Conservation (phyloP, 441 rosid species). For the Pelargonium citronellum region DNA sequence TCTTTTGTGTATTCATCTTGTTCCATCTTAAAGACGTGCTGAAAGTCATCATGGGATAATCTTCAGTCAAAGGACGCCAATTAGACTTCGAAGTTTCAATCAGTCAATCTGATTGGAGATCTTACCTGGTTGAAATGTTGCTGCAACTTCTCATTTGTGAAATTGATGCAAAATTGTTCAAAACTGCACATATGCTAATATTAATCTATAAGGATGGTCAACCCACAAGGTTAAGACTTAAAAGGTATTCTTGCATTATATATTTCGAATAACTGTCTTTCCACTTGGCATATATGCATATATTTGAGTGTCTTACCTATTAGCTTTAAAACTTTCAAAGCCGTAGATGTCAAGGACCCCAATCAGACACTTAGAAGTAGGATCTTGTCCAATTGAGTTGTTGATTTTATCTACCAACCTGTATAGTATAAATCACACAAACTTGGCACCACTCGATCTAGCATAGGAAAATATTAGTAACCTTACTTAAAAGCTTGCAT, state of each 20-base stretch:
- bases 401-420: conserved; percentile 81
- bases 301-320: conserved; percentile 47
- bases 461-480: conserved; percentile 5
- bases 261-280: not conserved
- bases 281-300: not conserved
- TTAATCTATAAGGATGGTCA: conserved; percentile 14
- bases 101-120: conserved; percentile 16
- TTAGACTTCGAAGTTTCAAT: conserved; percentile 8
- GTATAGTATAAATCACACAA: conserved; percentile 21
- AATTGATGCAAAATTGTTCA: conserved; percentile 97
- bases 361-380: conserved; percentile 58
- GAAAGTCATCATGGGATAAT: conserved; percentile 28
- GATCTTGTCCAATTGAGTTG: conserved; percentile 74
- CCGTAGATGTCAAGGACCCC: conserved; percentile 91
- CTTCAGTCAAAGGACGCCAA: conserved; percentile 16
- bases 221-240: not conserved
- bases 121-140: conserved; percentile 96
- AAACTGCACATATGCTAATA: conserved; percentile 49
- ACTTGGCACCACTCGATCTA: conserved; percentile 6
- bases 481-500: conserved; percentile 4
- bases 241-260: not conserved
- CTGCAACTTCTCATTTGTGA: conserved; percentile 97
- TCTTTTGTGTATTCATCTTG: conserved; percentile 98
- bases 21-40: conserved; percentile 99
- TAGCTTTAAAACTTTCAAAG: conserved; percentile 90